These are phyloP conservation scores for Trifolium subterraneum DNA, from an alignment of 306 rosid species.

Conservation along the genomic window DNA sequence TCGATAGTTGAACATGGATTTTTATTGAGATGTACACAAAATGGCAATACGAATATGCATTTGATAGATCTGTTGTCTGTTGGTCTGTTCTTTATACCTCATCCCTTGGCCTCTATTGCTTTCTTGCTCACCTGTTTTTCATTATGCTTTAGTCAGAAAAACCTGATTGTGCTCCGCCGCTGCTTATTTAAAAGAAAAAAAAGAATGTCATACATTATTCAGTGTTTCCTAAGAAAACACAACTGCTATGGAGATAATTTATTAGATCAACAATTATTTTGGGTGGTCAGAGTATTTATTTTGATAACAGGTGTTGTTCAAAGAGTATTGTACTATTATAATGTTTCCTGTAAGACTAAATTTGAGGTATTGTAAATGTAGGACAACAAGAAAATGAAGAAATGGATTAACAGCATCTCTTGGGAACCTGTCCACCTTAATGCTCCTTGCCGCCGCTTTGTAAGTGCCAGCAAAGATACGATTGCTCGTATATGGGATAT, in stretches of 20 bases:
- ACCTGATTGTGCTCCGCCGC: too few relatives aligned
- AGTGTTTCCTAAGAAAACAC: constrained; percentile 7
- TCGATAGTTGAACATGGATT: too few relatives aligned
- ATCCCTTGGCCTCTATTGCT: too few relatives aligned
- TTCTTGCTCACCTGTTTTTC: too few relatives aligned
- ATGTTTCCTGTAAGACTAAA: not conserved
- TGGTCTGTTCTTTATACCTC: too few relatives aligned
- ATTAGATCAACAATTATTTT: not conserved
- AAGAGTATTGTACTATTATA: constrained; percentile 3
- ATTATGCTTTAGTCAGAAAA: not conserved
- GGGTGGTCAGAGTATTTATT: constrained; percentile 5
- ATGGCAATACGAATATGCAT: too few relatives aligned
- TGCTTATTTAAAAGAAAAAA: too few relatives aligned
- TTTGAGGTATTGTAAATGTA: constrained; percentile 39
- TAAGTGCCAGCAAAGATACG: constrained; percentile 94
- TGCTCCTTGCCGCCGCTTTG: constrained; percentile 90
- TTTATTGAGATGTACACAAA: too few relatives aligned
- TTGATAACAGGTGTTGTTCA: constrained; percentile 14
- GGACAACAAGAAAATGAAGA: constrained; percentile 96
- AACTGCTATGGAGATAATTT: not conserved
- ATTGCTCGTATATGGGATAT: constrained; percentile 95
- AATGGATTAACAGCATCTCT: constrained; percentile 88
- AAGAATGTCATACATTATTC: too few relatives aligned
- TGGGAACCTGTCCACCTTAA: constrained; percentile 93
- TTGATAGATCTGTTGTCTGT: too few relatives aligned